Conservation (phyloP, 2,329 filamentous ascomycete species). For the Zasmidium citrigriseum region DNA sequence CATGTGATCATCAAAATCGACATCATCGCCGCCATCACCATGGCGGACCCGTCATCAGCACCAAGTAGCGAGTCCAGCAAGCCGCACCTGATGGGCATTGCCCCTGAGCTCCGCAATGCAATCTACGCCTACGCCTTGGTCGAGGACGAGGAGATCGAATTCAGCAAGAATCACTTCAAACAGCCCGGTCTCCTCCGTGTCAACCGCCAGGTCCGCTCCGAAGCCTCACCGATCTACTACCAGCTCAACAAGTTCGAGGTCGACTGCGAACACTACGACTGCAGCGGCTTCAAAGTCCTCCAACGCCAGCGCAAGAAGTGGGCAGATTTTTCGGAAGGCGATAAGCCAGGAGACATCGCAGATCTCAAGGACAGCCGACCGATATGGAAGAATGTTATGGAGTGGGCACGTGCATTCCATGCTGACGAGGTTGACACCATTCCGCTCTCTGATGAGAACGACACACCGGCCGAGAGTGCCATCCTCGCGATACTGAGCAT, state of each 20-base stretch:
- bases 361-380: neutral
- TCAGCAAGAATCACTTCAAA: neutral
- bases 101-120: neutral
- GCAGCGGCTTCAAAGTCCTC: neutral
- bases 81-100: neutral
- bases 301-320: neutral
- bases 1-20: too few relatives aligned
- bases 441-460: too few relatives aligned
- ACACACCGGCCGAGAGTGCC: too few relatives aligned
- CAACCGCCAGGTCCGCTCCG: neutral
- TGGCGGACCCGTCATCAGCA: neutral
- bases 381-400: neutral
- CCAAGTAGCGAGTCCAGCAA: neutral
- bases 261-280: neutral
- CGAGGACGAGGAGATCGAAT: neutral
- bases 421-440: neutral
- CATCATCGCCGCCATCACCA: neutral
- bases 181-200: neutral
- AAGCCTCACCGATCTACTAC: conserved; percentile 2
- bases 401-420: neutral
- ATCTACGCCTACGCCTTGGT: neutral
- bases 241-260: conserved; percentile 1
- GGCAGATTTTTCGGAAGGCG: too few relatives aligned
- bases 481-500: too few relatives aligned
- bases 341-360: too few relatives aligned